A percentile compares a stretch with the other conserved stretches of the same genome.
phyloP scores from a whole-genome alignment of 2,329 filamentous ascomycete species.

The Penicillium psychrosexuale region DNA sequence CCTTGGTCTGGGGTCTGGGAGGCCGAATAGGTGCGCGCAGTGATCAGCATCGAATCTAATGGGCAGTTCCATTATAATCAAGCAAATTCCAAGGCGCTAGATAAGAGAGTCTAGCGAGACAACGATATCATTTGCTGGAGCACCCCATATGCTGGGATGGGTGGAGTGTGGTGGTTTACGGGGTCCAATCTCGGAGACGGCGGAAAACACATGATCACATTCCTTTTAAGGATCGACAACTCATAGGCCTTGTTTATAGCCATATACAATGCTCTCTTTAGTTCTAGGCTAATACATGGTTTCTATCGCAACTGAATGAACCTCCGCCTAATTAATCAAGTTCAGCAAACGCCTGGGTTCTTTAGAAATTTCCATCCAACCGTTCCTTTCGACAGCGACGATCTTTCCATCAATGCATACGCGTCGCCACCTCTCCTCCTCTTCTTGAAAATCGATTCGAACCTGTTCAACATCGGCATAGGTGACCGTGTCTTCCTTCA shows the following conservation, averaged over 20 bases:
- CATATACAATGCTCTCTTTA: not conserved
- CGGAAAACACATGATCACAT: conserved; percentile 7
- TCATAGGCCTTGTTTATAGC: not conserved
- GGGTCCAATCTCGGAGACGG: not conserved
- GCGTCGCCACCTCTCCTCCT: conserved; percentile 66
- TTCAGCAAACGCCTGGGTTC: conserved; percentile 24
- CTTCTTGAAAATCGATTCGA: conserved; percentile 63
- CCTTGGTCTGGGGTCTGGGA: conserved; percentile 39
- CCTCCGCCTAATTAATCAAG: conserved; percentile 6
- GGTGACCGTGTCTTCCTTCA: conserved; percentile 55
- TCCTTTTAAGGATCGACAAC: not conserved
- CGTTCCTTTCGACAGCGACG: conserved; percentile 66
- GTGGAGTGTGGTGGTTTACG: not conserved
- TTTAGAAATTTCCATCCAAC: conserved; percentile 63
- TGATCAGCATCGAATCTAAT: conserved; percentile 41
- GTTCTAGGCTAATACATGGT: not conserved
- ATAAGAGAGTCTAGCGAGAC: not conserved
- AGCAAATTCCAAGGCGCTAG: not conserved
- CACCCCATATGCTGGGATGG: not conserved
- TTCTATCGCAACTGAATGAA: not conserved
- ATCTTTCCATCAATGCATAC: conserved; percentile 92
- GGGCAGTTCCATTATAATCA: conserved; percentile 22
- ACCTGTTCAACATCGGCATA: conserved; percentile 71
- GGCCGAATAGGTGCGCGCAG: conserved; percentile 42
- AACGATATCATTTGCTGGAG: not conserved